Percentiles rank a stretch among this genome's conserved stretches.
These are phyloP conservation scores for Clavispora santaluciae DNA, from an alignment of 805 yeast genomes.

Conservation along the genomic window DNA sequence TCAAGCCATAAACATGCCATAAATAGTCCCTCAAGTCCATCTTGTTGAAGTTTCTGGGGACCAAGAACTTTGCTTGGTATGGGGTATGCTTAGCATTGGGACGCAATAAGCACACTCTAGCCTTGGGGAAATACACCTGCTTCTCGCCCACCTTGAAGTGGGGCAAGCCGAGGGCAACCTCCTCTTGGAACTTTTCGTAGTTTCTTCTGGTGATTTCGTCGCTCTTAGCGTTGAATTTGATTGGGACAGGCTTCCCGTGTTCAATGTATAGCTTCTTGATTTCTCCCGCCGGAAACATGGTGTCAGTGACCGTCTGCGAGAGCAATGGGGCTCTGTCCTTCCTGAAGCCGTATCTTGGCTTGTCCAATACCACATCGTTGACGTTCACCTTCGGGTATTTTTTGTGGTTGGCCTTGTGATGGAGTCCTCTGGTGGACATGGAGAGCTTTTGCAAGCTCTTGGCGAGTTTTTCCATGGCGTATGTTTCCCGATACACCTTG, in stretches of 20 bases:
- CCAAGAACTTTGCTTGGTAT: slow-evolving; percentile 92
- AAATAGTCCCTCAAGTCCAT: slow-evolving; percentile 91
- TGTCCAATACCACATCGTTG: slow-evolving; percentile 33
- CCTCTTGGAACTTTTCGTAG: slow-evolving; percentile 39
- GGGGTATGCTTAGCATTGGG: slow-evolving; percentile 98
- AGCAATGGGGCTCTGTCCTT: slow-evolving; percentile 34
- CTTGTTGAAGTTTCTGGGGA: slow-evolving; percentile 90
- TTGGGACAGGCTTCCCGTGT: slow-evolving; percentile 40
- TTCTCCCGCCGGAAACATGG: slow-evolving; percentile 36
- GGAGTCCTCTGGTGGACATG: slow-evolving; percentile 19
- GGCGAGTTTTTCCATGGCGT: slow-evolving; percentile 1
- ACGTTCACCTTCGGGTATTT: slow-evolving; percentile 38
- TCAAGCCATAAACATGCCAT: slow-evolving; percentile 81
- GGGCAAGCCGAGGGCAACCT: slow-evolving; percentile 59
- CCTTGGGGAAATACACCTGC: slow-evolving; percentile 79
- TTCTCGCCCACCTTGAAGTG: slow-evolving; percentile 81
- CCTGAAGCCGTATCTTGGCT: slow-evolving; percentile 37
- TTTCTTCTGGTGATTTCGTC: slow-evolving; percentile 36
- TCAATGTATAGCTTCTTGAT: slow-evolving; percentile 30
- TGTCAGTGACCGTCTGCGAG: slow-evolving; percentile 35
- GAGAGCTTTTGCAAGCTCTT: background rate
- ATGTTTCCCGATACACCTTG: background rate
- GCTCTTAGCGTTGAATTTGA: slow-evolving; percentile 30
- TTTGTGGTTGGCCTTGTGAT: slow-evolving; percentile 26
- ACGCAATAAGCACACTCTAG: slow-evolving; percentile 71